A percentile compares a stretch with the other conserved stretches of the same genome.
Conservation (phyloP, 768 basidiomycete species). For the Holtermanniella nyarrowii region DNA sequence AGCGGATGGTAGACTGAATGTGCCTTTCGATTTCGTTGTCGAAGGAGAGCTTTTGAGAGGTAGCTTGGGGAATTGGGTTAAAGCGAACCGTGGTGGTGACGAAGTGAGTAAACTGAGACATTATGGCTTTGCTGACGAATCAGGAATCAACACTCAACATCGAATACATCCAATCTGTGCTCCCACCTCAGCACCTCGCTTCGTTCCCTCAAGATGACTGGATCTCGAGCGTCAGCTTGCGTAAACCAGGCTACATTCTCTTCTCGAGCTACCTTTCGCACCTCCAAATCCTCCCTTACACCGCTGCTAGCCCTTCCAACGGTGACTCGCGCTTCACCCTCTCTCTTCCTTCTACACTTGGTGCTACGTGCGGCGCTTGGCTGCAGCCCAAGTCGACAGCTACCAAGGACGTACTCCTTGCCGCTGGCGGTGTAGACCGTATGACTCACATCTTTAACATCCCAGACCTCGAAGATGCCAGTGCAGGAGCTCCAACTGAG, state of each 20-base stretch:
- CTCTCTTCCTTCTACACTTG: conserved; percentile 30
- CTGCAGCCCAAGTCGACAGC: conserved; percentile 19
- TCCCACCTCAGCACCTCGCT: conserved; percentile 74
- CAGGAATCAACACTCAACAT: conserved; percentile 85
- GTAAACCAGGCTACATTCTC: conserved; percentile 33
- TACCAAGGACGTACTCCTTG: conserved; percentile 25
- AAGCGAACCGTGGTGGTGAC: conserved; percentile 30
- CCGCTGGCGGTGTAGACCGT: conserved; percentile 40
- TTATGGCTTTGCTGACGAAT: not conserved
- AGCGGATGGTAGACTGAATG: conserved; percentile 44
- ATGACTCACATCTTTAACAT: conserved; percentile 36
- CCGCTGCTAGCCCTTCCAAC: conserved; percentile 10
- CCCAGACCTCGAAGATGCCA: conserved; percentile 35
- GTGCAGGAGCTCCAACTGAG: conserved; percentile 38
- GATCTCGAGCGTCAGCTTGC: conserved; percentile 56
- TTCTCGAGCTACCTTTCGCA: conserved; percentile 39
- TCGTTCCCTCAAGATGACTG: conserved; percentile 82
- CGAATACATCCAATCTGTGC: conserved; percentile 79
- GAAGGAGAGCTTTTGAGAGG: conserved; percentile 67
- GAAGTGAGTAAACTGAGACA: conserved; percentile 15
- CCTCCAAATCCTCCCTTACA: conserved; percentile 31
- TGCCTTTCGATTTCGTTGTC: conserved; percentile 90
- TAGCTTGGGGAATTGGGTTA: conserved; percentile 61
- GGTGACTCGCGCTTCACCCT: conserved; percentile 28
- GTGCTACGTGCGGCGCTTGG: conserved; percentile 38